These are phyloP conservation scores for Vigna mungo DNA, from an alignment of 306 rosid genomes.

Conservation along the genomic window DNA sequence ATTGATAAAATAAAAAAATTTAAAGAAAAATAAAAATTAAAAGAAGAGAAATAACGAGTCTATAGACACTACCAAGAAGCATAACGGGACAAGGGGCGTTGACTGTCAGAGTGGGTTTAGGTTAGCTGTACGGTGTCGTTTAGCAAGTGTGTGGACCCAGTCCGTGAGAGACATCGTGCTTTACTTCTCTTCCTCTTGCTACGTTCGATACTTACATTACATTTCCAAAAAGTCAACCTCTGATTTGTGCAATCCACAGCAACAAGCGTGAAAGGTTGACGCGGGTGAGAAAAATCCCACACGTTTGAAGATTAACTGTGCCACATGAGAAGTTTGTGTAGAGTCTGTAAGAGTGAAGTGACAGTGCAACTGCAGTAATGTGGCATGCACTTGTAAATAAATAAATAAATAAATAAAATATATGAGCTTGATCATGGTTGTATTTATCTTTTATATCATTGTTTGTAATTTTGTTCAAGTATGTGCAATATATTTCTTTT, in stretches of 20 bases:
- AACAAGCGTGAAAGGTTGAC: neutral
- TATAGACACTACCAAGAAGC: slow-evolving; percentile 5
- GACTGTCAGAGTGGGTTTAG: slow-evolving; percentile 59
- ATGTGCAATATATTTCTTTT: too few species aligned
- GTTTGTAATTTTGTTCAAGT: too few species aligned
- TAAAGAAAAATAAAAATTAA: neutral
- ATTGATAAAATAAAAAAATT: neutral
- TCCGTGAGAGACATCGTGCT: neutral
- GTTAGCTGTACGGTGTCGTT: slow-evolving; percentile 57
- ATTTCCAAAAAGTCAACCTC: slow-evolving; percentile 51
- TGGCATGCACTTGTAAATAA: neutral
- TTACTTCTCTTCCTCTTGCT: neutral
- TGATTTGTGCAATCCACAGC: neutral
- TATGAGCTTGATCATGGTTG: too few species aligned
- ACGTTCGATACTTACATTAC: neutral
- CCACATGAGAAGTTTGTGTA: slow-evolving; percentile 18
- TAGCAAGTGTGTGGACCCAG: slow-evolving; percentile 34
- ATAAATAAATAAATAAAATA: too few species aligned
- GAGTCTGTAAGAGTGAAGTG: neutral
- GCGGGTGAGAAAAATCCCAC: slow-evolving; percentile 27
- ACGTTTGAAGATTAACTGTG: slow-evolving; percentile 41
- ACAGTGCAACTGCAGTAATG: neutral
- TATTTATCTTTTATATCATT: too few species aligned
- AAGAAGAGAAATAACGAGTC: neutral
- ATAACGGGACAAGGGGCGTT: slow-evolving; percentile 50